Evolutionary conservation across 345 rosid genomes (phyloP), one percentile per base, ranked within the genome.

Genomic region (Combretum micranthum): DNA sequence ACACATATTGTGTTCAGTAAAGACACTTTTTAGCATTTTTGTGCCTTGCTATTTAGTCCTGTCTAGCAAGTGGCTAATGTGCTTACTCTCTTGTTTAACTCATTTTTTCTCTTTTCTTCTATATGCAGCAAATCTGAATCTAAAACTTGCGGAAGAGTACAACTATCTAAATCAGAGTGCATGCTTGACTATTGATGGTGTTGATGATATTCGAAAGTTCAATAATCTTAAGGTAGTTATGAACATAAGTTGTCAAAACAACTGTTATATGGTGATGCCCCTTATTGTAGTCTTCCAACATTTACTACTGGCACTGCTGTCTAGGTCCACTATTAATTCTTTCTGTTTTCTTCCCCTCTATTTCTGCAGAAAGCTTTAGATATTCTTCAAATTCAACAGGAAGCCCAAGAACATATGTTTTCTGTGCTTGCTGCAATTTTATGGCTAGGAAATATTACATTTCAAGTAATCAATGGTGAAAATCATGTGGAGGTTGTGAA

Each of bases 401-500:
- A 83, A 54, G 87, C 83, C 65, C 95, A 87, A 71, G 97, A 87
- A 61, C 79, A 77, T 52, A 73, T 67, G 46, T 93, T 89, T 80
- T 65, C 84, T 55, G 69, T 87, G 80, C 89, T 93, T 72, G 94
- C 94, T n/a, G 88, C 85, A 7, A 82, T 93, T 37, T 69, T 93
- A 49, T 89, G 97, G 97, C 68, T 93, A 22, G 99, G 99, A 62
- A 93, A 93, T 67, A 72, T 89, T 65, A 78, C 85, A 39, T 93
- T 93, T 64, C 74, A 74, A 73, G 84, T 77, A 61, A 79, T 73
- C 60, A 85, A 82, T 80, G 72, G 68, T 19, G 97, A 86, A 74
- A 88, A 80, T 73, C 91, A 89, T 65, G 91, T 83, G 60, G 94
- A 89, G 76, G 94, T 86, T 69, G 72, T 77, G 52, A 72, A 70